Evolutionary conservation across 805 yeast species (phyloP).

Genomic region (Hanseniaspora singularis): DNA sequence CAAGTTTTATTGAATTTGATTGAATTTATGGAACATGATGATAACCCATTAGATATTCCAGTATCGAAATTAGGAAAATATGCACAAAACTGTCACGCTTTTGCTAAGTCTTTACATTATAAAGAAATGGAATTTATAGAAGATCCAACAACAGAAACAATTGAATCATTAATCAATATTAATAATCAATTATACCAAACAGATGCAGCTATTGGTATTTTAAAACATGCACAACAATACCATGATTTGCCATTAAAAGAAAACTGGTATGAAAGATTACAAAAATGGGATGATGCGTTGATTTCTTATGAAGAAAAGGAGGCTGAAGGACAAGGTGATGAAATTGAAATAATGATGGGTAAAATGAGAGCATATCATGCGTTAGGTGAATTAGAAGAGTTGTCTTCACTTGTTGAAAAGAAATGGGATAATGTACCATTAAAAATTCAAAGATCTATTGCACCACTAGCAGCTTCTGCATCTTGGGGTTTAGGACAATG

Average conservation of each 20-base stretch:
- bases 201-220: slow-evolving; percentile 94
- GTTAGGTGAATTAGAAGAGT: slow-evolving; percentile 94
- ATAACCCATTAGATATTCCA: slow-evolving; percentile 81
- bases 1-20: slow-evolving; percentile 81
- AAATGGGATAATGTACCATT: slow-evolving; percentile 70
- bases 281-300: slow-evolving; percentile 96
- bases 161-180: slow-evolving; percentile 81
- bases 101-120: slow-evolving; percentile 92
- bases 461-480: slow-evolving; percentile 97
- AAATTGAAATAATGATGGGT: slow-evolving; percentile 88
- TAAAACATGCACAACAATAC: slow-evolving; percentile 85
- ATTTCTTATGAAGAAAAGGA: slow-evolving; percentile 78
- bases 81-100: slow-evolving; percentile 92
- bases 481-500: slow-evolving; percentile 97
- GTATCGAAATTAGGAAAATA: slow-evolving; percentile 83
- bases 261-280: slow-evolving; percentile 94
- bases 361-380: slow-evolving; percentile 97
- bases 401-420: slow-evolving; percentile 70
- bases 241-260: slow-evolving; percentile 86
- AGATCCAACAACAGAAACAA: slow-evolving; percentile 82
- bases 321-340: slow-evolving; percentile 35
- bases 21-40: slow-evolving; percentile 96
- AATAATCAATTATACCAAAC: slow-evolving; percentile 92
- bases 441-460: slow-evolving; percentile 70
- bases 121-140: slow-evolving; percentile 90